Conservation (phyloP, 768 basidiomycete species). For the Chalciporus pseudorubinellus region DNA sequence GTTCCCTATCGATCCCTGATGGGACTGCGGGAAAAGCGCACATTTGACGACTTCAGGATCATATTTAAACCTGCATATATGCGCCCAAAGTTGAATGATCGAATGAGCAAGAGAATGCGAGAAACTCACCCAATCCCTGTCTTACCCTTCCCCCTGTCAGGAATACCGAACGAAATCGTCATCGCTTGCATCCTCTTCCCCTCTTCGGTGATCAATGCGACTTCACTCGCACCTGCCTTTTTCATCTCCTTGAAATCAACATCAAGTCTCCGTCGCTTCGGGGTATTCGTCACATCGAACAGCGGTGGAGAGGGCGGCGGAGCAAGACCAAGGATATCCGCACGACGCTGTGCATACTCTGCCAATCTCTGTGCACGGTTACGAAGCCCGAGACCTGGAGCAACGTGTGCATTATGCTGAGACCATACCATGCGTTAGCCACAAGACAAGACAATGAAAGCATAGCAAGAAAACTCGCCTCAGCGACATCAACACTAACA, state of each 20-base stretch:
- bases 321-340: conserved; percentile 38
- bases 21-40: conserved; percentile 43
- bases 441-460: background rate
- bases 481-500: conserved; percentile 57
- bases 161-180: conserved; percentile 49
- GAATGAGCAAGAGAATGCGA: background rate
- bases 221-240: conserved; percentile 22
- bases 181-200: conserved; percentile 41
- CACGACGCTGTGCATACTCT: conserved; percentile 64
- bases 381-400: conserved; percentile 52
- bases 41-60: conserved; percentile 41
- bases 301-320: conserved; percentile 29
- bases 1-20: conserved; percentile 10
- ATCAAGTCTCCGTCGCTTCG: conserved; percentile 26
- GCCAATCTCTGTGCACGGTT: conserved; percentile 65
- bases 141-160: conserved; percentile 28
- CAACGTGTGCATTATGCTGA: conserved; percentile 54
- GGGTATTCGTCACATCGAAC: conserved; percentile 35
- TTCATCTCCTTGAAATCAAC: conserved; percentile 23
- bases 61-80: conserved; percentile 49
- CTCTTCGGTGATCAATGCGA: conserved; percentile 33
- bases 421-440: conserved; percentile 5
- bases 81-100: background rate
- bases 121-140: conserved; percentile 45
- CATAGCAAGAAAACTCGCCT: conserved; percentile 43